Conservation (phyloP, 208 protist genomes). For the Leishmania mexicana region DNA sequence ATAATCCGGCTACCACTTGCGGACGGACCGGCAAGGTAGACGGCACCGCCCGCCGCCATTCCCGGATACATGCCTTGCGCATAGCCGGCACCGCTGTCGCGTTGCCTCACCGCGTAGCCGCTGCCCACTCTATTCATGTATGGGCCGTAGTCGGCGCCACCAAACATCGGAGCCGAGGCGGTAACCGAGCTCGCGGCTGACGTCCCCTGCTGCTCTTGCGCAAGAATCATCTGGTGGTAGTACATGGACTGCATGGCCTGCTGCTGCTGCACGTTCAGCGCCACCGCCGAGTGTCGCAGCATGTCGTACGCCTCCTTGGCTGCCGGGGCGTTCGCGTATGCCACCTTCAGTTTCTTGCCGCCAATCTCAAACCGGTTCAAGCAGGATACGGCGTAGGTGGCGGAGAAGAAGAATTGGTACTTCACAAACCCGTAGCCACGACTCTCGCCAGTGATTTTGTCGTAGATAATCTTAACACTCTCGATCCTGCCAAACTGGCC, state of each 20-base stretch:
- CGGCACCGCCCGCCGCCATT: not conserved
- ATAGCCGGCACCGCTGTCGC: conserved; percentile 7
- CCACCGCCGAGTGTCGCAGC: conserved; percentile 41
- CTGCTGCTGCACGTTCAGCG: conserved; percentile 67
- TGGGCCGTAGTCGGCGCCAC: not conserved
- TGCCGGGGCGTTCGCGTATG: conserved; percentile 70
- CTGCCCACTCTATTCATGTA: conserved; percentile 5
- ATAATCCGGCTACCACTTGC: not conserved
- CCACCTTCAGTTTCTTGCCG: conserved; percentile 86
- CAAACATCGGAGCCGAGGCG: not conserved
- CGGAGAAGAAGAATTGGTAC: conserved; percentile 80
- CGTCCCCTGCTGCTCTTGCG: conserved; percentile 35
- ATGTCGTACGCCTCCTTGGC: conserved; percentile 65
- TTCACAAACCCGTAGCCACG: conserved; percentile 92
- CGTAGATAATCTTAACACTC: conserved; percentile 87
- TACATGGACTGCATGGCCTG: conserved; percentile 62
- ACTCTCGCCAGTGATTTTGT: conserved; percentile 77
- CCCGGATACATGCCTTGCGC: not conserved
- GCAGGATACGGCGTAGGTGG: conserved; percentile 76
- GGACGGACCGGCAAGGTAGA: not conserved
- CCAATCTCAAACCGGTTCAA: conserved; percentile 84
- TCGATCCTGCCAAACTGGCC: conserved; percentile 85
- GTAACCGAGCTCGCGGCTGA: not conserved
- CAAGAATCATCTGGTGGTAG: conserved; percentile 64
- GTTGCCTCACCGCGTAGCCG: conserved; percentile 19